These are phyloP conservation scores for Hirschfeldia incana DNA, from an alignment of 345 rosid species.

Conservation along the genomic window DNA sequence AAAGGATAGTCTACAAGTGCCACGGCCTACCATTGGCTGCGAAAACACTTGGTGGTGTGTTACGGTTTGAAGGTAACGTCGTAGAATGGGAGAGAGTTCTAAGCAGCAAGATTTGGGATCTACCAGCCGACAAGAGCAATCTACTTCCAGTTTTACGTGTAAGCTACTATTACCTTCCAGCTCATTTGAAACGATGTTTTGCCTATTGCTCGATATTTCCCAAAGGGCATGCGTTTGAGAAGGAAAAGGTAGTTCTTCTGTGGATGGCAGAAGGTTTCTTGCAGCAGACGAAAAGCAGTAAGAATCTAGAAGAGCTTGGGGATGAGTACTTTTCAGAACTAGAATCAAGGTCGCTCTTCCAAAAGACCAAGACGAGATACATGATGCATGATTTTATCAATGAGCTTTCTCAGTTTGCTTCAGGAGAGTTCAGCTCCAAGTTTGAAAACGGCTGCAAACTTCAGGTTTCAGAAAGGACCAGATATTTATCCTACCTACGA, in stretches of 20 bases:
- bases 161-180: conserved; percentile 43
- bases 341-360: conserved; percentile 39
- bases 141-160: conserved; percentile 40
- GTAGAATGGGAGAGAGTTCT: conserved; percentile 48
- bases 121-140: conserved; percentile 36
- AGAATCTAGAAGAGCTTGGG: conserved; percentile 41
- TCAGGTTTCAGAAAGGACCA: conserved; percentile 28
- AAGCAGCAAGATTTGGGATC: conserved; percentile 44
- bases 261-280: conserved; percentile 51
- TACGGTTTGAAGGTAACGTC: conserved; percentile 34
- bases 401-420: conserved; percentile 43
- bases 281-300: conserved; percentile 31
- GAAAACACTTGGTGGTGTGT: conserved; percentile 45
- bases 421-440: conserved; percentile 40
- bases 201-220: conserved; percentile 46
- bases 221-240: conserved; percentile 42
- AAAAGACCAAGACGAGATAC: conserved; percentile 32
- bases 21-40: conserved; percentile 46
- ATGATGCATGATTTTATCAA: conserved; percentile 45
- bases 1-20: conserved; percentile 45
- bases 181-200: conserved; percentile 43
- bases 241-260: conserved; percentile 37
- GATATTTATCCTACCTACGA: conserved; percentile 43
- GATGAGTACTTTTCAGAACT: conserved; percentile 42
- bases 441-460: conserved; percentile 27